Base-by-base conservation (phyloP, 2,329 filamentous ascomycete genomes). In the Cyphellophora europaea region DNA sequence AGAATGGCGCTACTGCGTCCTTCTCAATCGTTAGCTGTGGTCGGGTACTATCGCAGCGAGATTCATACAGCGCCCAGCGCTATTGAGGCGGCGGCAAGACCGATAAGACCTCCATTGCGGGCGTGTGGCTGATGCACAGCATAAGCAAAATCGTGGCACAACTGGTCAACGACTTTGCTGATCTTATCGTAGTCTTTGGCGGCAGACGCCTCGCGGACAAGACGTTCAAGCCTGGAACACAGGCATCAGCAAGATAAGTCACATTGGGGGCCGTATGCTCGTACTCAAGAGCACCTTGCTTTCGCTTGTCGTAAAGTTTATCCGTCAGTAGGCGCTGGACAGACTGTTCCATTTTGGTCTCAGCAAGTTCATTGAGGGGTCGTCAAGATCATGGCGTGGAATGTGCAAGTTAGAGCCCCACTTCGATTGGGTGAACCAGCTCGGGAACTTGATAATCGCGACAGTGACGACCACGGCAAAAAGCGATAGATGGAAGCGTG, bases 231-330 rank as follows among this genome's bases (percentile, higher is more conserved):
- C 50, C 87, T 94, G 53, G 36, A 40, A 30, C 27, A 32, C 21
- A 35, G 33, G 37, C 18, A 41, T 23, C 37, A 37, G 30, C 15
- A 35, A 5, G 13, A 19, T 13, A 13, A 23, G 8, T 30, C 11
- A 12, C 8, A 19, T 11, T 16, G 23, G 11, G 13, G 12, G 18
- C 34, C 48, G 41, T n/a, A n/a, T n/a, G n/a, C n/a, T n/a, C n/a
- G n/a, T 78, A 94, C 87, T 98, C 91, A 38, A 98, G 75, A 51
- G 93, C 91, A 46, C 91, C 91, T 54, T 87, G 80, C 63, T 98
- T 98, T 57, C 93, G 78, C 69, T 93, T 94, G 58, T 98, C 91
- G 61, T 98, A 98, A 56, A 96, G 80, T 74, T 95, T 98, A 66
- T 98, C 91, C 58, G 93, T 93, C 56, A 98, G 71, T 49, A 88